A percentile compares a stretch with the other conserved stretches of the same genome.
Conservation (phyloP, 169 alveolate genomes). For the Cytauxzoon felis region DNA sequence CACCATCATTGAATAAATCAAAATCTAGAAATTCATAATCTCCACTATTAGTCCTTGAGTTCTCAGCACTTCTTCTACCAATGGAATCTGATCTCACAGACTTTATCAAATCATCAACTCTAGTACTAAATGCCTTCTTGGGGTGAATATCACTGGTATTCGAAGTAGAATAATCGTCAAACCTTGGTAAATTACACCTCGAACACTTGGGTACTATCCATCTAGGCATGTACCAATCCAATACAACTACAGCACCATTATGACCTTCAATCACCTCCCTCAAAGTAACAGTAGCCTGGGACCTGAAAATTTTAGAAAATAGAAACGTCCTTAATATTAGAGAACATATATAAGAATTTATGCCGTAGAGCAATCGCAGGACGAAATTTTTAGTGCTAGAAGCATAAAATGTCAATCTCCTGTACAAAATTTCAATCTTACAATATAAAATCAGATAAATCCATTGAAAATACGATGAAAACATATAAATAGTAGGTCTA, state of each 20-base stretch:
- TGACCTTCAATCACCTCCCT: slow-evolving; percentile 61
- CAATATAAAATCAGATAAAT: slow-evolving; percentile 20
- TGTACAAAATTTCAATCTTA: background rate
- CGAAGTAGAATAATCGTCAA: too few species aligned
- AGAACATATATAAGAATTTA: background rate
- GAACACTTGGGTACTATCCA: slow-evolving; percentile 32
- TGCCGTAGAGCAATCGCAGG: background rate
- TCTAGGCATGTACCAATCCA: slow-evolving; percentile 57
- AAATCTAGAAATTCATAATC: too few species aligned
- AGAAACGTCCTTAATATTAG: slow-evolving; percentile 15
- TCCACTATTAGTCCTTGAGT: too few species aligned
- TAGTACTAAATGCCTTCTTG: too few species aligned
- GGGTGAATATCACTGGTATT: too few species aligned
- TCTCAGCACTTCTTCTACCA: too few species aligned
- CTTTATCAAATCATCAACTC: too few species aligned
- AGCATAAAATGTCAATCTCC: background rate
- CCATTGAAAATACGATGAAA: slow-evolving; percentile 42
- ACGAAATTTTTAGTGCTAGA: background rate
- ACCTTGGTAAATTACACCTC: too few species aligned
- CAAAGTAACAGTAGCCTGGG: slow-evolving; percentile 35
- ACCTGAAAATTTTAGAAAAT: slow-evolving; percentile 16
- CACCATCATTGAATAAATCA: too few species aligned
- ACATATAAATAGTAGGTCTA: slow-evolving; percentile 50
- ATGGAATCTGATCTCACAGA: too few species aligned
- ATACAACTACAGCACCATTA: slow-evolving; percentile 41